Percentiles rank a stretch among this genome's conserved stretches.
Evolutionary conservation across 1,139 yeast genomes (phyloP).

Genomic region (Candida sp.): DNA sequence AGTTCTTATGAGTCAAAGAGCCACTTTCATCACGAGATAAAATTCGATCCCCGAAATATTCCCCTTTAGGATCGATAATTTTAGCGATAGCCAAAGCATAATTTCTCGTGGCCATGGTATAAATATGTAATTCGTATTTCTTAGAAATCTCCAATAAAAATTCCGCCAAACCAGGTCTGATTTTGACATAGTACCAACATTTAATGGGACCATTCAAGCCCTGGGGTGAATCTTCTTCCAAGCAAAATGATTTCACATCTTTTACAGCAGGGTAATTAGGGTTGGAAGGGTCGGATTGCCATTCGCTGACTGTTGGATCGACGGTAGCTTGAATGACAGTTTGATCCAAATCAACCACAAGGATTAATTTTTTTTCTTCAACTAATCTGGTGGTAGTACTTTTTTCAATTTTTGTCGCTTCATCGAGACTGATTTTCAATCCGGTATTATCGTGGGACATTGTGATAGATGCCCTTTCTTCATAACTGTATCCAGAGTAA

Average conservation of each 20-base stretch:
- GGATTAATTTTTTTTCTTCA: conserved; percentile 64
- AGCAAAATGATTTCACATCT: conserved; percentile 73
- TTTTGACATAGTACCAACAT: conserved; percentile 90
- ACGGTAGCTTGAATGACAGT: conserved; percentile 98
- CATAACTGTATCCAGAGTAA: conserved; percentile 69
- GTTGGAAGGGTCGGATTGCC: conserved; percentile 84
- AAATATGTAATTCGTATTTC: conserved; percentile 86
- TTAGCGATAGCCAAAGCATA: conserved; percentile 90
- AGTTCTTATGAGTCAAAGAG: conserved; percentile 81
- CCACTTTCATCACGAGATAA: conserved; percentile 96
- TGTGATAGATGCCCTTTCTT: conserved; percentile 77
- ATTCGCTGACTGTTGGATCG: conserved; percentile 95
- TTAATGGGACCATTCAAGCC: conserved; percentile 43
- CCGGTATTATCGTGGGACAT: conserved; percentile 94
- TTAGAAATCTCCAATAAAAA: conserved; percentile 64
- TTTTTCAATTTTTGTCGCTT: conserved; percentile 82
- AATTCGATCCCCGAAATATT: conserved; percentile 86
- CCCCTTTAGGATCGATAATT: conserved; percentile 87
- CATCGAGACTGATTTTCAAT: conserved; percentile 76
- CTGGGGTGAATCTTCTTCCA: conserved; percentile 76
- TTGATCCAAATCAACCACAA: conserved; percentile 96
- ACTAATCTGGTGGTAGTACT: conserved; percentile 60
- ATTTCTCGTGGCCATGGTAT: conserved; percentile 98
- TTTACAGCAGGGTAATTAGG: conserved; percentile 84
- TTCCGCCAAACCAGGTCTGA: conserved; percentile 80